Percentiles rank a stretch among this genome's conserved stretches.
These are phyloP conservation scores for Aspergillus pseudoglaucus DNA, from an alignment of 2,329 filamentous ascomycete species.

Conservation along the genomic window DNA sequence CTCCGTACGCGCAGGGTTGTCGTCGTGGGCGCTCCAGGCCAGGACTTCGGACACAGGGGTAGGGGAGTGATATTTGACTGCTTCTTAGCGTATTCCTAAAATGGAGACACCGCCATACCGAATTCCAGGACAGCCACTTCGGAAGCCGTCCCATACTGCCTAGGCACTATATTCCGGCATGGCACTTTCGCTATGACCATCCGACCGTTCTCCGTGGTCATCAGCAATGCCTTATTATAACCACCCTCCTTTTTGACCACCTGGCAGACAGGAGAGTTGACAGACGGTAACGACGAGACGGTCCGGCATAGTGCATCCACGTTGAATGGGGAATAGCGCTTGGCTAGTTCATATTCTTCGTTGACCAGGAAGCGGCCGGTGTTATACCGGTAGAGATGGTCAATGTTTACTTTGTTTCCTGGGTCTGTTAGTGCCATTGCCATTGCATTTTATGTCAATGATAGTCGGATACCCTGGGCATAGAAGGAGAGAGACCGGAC, in stretches of 20 bases:
- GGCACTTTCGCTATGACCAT: conserved; percentile 19
- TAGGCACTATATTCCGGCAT: conserved; percentile 15
- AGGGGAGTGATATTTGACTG: conserved; percentile 12
- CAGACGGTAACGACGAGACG: conserved; percentile 13
- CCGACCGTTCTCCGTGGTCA: conserved; percentile 16
- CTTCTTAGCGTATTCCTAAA: neutral
- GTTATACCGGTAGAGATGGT: conserved; percentile 19
- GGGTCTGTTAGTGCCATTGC: neutral
- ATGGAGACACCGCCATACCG: conserved; percentile 7
- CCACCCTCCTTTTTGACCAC: conserved; percentile 26
- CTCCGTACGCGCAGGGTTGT: conserved; percentile 26
- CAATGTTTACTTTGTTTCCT: neutral
- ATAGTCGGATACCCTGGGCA: neutral
- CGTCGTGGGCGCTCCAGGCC: conserved; percentile 18
- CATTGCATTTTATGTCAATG: too few relatives aligned
- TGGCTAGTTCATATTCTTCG: conserved; percentile 16
- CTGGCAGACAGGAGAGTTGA: conserved; percentile 16
- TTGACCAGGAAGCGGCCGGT: conserved; percentile 24
- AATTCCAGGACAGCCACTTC: conserved; percentile 19
- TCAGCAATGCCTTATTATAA: conserved; percentile 20
- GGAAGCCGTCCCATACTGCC: conserved; percentile 17
- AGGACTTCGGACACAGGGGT: conserved; percentile 23
- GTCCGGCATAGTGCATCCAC: conserved; percentile 22
- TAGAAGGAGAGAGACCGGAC: neutral
- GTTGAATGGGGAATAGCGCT: conserved; percentile 24